Evolutionary conservation across 345 rosid species (phyloP).

Genomic region (Euphorbia tirucalli): DNA sequence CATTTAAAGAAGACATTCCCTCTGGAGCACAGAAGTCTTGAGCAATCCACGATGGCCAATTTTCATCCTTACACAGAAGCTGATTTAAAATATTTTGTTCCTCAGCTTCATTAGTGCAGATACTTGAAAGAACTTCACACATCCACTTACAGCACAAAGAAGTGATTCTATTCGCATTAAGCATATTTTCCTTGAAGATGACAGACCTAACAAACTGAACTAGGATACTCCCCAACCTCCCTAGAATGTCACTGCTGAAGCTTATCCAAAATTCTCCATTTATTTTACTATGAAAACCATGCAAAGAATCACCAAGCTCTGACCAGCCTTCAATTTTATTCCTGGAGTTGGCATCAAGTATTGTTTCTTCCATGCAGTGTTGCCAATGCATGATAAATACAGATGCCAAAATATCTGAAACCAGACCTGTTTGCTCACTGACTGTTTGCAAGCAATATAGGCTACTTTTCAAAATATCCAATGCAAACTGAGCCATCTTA

Average conservation of each 20-base stretch:
- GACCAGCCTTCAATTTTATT: constrained; percentile 37
- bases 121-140: constrained; percentile 54
- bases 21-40: constrained; percentile 38
- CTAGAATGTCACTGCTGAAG: constrained; percentile 40
- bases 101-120: constrained; percentile 51
- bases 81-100: constrained; percentile 62
- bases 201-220: constrained; percentile 50
- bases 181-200: constrained; percentile 51
- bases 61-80: constrained; percentile 58
- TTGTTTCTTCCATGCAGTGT: constrained; percentile 36
- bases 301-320: constrained; percentile 41
- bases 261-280: constrained; percentile 51
- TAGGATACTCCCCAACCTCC: constrained; percentile 50
- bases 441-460: constrained; percentile 55
- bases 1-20: constrained; percentile 13
- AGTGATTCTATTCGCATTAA: constrained; percentile 41
- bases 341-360: constrained; percentile 35
- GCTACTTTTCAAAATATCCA: constrained; percentile 59
- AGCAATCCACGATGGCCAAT: constrained; percentile 79
- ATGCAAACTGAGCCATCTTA: constrained; percentile 57
- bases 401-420: constrained; percentile 57
- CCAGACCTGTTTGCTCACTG: constrained; percentile 49
- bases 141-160: constrained; percentile 64
- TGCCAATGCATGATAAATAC: constrained; percentile 71
- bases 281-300: constrained; percentile 42